Base-by-base conservation (phyloP, 345 rosid genomes). In the Populus pruinosa region DNA sequence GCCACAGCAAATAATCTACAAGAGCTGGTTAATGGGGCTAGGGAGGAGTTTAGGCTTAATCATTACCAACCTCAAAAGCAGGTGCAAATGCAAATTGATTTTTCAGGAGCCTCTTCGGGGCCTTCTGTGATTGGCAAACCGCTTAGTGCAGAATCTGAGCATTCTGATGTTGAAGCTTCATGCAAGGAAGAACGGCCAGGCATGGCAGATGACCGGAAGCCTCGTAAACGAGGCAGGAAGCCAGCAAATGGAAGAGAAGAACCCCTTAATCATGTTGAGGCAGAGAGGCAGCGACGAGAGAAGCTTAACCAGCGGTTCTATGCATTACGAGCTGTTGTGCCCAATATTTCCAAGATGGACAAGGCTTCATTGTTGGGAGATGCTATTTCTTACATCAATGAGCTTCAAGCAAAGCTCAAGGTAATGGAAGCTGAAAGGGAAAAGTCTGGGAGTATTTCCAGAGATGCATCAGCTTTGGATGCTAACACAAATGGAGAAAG, bases 331-430 rank as follows among this genome's bases (percentile, higher is more conserved):
- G 91, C 99, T 14, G 99, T 96, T 61, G 99, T 96, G 31, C 99
- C 99, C n/a, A 96, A 96, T 83, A 93, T 96, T 59, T 93, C 99
- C 11, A 96, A 96, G 85, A 96, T 96, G 99, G 99, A 96, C 81
- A 96, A 96, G 84, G 99, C 99, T 21, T 96, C 99, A 6, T 77
- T 96, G 64, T 82, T 96, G 25, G 98, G 94, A 72, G 99, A 96
- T 79, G 98, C 98, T 31, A 96, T 96, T 77, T 87, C 98, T 72
- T 92, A 96, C 72, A 96, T 96, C 76, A 92, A 91, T 55, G 99
- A 96, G 86, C 98, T 96, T 72, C 99, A 96, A 81, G 93, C 85
- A 61, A 93, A 89, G 84, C 90, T 92, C 27, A 93, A 86, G 86
- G 72, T 69, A 62, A 83, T 96, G 90, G 99, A 96, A 88, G 76